A percentile compares a stretch with the other conserved stretches of the same genome.
These are phyloP conservation scores for Sherardia arvensis DNA, from an alignment of 257 asterid genomes.

Conservation along the genomic window DNA sequence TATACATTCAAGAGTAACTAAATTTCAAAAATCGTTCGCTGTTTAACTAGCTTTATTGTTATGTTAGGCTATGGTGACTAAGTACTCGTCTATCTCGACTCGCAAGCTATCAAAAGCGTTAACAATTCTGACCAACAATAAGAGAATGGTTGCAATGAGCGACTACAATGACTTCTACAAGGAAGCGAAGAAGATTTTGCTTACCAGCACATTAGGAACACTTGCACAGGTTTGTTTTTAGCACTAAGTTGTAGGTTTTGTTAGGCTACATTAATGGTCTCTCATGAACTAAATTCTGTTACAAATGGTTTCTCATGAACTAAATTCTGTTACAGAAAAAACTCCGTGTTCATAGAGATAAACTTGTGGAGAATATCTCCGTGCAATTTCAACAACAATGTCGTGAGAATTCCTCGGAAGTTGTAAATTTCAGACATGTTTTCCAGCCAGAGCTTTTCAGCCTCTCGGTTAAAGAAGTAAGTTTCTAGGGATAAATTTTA, in stretches of 20 bases:
- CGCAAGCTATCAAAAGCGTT: slow-evolving; percentile 83
- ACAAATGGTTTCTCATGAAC: no score
- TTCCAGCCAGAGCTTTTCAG: slow-evolving; percentile 77
- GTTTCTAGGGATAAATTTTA: no score
- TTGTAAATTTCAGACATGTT: slow-evolving; percentile 51
- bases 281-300: background rate
- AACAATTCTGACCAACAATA: slow-evolving; percentile 51
- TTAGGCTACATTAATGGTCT: no score
- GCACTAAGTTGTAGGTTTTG: background rate
- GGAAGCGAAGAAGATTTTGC: slow-evolving; percentile 38
- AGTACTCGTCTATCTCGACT: slow-evolving; percentile 64
- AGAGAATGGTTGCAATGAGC: slow-evolving; percentile 66
- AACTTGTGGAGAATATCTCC: slow-evolving; percentile 35
- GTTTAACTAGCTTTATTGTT: background rate
- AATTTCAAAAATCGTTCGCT: background rate
- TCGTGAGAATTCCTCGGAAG: slow-evolving; percentile 35
- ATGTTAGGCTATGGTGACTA: slow-evolving; percentile 75
- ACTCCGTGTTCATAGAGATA: slow-evolving; percentile 51
- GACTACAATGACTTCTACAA: slow-evolving; percentile 71
- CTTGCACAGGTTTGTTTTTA: slow-evolving; percentile 56
- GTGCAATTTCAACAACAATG: slow-evolving; percentile 31
- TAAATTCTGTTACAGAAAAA: no score
- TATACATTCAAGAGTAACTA: background rate
- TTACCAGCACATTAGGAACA: slow-evolving; percentile 59
- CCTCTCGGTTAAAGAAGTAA: slow-evolving; percentile 58